Evolutionary conservation across 345 rosid species (phyloP).

Genomic region (Heritiera fomes): DNA sequence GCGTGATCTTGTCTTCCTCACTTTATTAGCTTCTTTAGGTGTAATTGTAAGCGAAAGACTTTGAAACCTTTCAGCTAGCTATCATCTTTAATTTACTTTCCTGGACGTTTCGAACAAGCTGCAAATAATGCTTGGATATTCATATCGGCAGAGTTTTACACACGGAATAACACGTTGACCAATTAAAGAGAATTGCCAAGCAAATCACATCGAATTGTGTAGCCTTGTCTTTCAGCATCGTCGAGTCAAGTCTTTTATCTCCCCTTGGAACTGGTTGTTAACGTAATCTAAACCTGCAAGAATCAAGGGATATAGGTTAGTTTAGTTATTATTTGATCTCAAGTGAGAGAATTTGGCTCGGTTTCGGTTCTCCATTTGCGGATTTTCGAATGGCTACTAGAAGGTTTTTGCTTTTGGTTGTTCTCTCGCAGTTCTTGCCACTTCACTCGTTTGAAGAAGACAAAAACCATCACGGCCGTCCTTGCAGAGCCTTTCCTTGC

Average conservation of each 20-base stretch:
- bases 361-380: background rate
- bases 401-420: background rate
- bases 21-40: background rate
- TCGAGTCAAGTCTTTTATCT: background rate
- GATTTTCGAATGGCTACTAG: background rate
- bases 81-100: background rate
- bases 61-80: background rate
- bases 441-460: background rate
- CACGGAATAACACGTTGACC: background rate
- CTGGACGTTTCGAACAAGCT: background rate
- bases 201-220: too few relatives aligned
- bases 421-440: background rate
- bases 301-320: background rate
- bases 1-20: background rate
- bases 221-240: background rate
- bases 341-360: background rate
- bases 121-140: background rate
- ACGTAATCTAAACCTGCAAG: background rate
- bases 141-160: background rate
- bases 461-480: background rate
- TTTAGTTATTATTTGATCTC: background rate
- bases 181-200: background rate
- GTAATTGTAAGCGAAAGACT: background rate
- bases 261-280: too few relatives aligned
- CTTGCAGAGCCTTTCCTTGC: background rate